phyloP scores from a whole-genome alignment of 805 yeast genomes.

The Zygoascus bituminiphila region DNA sequence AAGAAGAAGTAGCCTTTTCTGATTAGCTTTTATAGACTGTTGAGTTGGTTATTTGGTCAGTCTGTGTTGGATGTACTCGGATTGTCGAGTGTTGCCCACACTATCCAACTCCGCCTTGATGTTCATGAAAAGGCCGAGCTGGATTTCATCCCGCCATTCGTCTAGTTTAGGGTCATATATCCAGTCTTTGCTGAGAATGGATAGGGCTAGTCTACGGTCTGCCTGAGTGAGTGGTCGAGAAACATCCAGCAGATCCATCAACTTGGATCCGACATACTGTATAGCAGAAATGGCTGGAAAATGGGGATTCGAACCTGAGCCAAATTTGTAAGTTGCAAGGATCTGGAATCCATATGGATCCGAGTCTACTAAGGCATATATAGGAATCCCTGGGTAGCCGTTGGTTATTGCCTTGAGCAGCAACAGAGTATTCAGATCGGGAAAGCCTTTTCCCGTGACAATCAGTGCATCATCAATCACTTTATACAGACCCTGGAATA shows the following conservation, averaged over 20 bases:
- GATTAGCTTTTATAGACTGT: background rate
- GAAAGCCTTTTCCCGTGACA: slow-evolving; percentile 51
- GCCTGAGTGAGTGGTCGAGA: slow-evolving; percentile 21
- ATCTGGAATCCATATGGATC: slow-evolving; percentile 60
- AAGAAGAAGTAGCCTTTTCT: slow-evolving; percentile 8
- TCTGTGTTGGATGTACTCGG: slow-evolving; percentile 11
- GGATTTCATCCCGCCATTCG: slow-evolving; percentile 39
- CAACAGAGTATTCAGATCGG: slow-evolving; percentile 46
- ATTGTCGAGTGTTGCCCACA: slow-evolving; percentile 17
- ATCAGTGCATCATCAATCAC: slow-evolving; percentile 13
- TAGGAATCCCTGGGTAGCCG: slow-evolving; percentile 30
- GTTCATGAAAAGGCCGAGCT: slow-evolving; percentile 42
- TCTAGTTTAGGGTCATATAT: slow-evolving; percentile 13
- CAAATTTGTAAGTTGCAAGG: slow-evolving; percentile 30
- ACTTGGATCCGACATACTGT: slow-evolving; percentile 34
- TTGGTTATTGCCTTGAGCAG: slow-evolving; percentile 31
- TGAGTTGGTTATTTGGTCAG: background rate
- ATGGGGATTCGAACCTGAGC: slow-evolving; percentile 12
- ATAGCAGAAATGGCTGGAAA: slow-evolving; percentile 10
- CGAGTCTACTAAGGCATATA: slow-evolving; percentile 48
- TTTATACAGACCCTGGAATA: slow-evolving; percentile 29
- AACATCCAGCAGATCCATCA: slow-evolving; percentile 33
- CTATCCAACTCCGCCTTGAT: slow-evolving; percentile 54
- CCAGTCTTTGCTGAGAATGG: slow-evolving; percentile 26
- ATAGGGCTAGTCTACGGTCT: slow-evolving; percentile 29